Evolutionary conservation across 306 rosid genomes (phyloP), one percentile per base, ranked within the genome.

Genomic region (Gastrolobium villosum): DNA sequence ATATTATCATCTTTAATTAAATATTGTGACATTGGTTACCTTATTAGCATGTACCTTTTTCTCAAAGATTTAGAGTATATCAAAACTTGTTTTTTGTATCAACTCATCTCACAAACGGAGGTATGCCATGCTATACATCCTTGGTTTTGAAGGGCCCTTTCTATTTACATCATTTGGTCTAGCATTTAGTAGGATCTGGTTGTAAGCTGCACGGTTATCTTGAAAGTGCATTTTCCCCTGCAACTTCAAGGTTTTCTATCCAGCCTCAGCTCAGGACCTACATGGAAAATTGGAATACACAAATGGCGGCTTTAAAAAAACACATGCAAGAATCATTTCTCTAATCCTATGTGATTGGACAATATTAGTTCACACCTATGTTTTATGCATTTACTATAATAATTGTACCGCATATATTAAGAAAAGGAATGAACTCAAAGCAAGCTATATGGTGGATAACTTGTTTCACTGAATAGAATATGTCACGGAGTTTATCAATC

Each of bases 221-320:
- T 20, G 89, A 14, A 72, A 94, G 97, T 72, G 98, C 97, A 84
- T 94, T 94, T 87, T 94, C 97, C 28, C 98, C 98, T 3, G 96
- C 98, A 81, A 92, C 96, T 78, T 88, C 89, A 41, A 90, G 72
- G 15, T 80, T 81, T 84, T 91, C 97, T 78, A 59, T 80, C 98
- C 98, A 90, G 2, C 89, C 88, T 41, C 84, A 88, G 50, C 94
- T 88, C 43, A 94, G 46, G 26, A 89, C 96, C 97, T 91, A 64
- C 63, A 76, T 32, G 77, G 5, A n/a, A 41, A 37, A 34, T 8
- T 48, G 10, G 39, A 48, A 67, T 13, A 10, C 28, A 46, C 31
- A 14, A 69, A 69, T 49, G 40, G 32, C 34, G 34, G 26, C 8
- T 2, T 70, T 3, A 34, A 2, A 49, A 10, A 43, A 39, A 69